Percentiles rank a stretch among this genome's conserved stretches.
Conservation (phyloP, 441 rosid species). For the Mallotus repandus region DNA sequence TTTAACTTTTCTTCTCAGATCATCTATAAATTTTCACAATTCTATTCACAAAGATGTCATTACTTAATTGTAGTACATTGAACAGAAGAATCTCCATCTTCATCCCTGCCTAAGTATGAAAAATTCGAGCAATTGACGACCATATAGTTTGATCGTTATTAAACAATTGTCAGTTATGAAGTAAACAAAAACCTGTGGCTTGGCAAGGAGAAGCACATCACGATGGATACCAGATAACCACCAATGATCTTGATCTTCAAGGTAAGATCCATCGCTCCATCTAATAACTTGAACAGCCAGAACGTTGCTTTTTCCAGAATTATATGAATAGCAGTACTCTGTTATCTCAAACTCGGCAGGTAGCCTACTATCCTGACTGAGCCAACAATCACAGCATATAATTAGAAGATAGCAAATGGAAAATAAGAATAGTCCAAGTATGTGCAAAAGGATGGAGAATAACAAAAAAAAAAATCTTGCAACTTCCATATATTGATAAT, state of each 20-base stretch:
- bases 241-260: constrained; percentile 99
- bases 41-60: too few species aligned
- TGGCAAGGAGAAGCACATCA: constrained; percentile 94
- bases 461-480: neutral
- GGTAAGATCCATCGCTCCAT: constrained; percentile 99
- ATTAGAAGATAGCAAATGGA: neutral
- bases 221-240: constrained; percentile 97
- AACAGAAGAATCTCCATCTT: neutral
- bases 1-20: too few species aligned
- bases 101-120: neutral
- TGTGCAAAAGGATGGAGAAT: neutral
- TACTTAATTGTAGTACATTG: too few species aligned
- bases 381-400: constrained; percentile 7
- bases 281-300: constrained; percentile 95
- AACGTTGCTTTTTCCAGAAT: constrained; percentile 74
- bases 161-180: neutral
- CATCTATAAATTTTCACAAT: too few species aligned
- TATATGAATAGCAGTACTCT: constrained; percentile 72
- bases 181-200: constrained; percentile 69
- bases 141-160: neutral
- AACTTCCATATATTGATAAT: neutral
- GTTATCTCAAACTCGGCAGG: constrained; percentile 99
- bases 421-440: neutral
- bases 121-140: neutral
- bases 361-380: constrained; percentile 97